These are phyloP conservation scores for Petasospora fabianii DNA, from an alignment of 1,139 yeast genomes.

Conservation along the genomic window DNA sequence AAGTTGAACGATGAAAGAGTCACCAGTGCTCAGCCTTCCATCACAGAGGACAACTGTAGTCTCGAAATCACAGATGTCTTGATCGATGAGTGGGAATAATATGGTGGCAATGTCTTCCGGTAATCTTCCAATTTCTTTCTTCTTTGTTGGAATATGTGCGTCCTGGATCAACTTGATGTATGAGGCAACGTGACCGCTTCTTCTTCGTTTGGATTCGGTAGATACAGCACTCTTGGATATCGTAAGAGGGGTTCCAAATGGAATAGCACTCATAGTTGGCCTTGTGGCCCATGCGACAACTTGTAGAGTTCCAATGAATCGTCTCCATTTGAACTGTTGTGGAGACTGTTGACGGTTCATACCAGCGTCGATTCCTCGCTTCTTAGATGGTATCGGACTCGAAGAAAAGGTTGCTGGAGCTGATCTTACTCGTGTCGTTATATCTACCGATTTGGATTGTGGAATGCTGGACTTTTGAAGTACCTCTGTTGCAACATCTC, in stretches of 20 bases:
- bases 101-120: slow-evolving; percentile 71
- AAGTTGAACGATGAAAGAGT: slow-evolving; percentile 58
- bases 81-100: slow-evolving; percentile 62
- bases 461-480: neutral
- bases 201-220: slow-evolving; percentile 28
- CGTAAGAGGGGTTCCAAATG: slow-evolving; percentile 46
- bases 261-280: slow-evolving; percentile 54
- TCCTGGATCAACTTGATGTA: slow-evolving; percentile 24
- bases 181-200: slow-evolving; percentile 22
- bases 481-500: neutral
- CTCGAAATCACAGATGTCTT: slow-evolving; percentile 51
- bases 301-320: slow-evolving; percentile 66
- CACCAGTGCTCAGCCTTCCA: slow-evolving; percentile 65
- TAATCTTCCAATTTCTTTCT: slow-evolving; percentile 71
- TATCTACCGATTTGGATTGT: neutral
- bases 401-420: neutral
- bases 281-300: slow-evolving; percentile 84
- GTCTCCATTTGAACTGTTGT: slow-evolving; percentile 29
- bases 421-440: too few relatives aligned
- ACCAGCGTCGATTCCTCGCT: neutral
- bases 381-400: slow-evolving; percentile 1
- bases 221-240: slow-evolving; percentile 33
- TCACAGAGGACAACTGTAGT: slow-evolving; percentile 60
- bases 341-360: slow-evolving; percentile 1
- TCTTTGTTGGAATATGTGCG: slow-evolving; percentile 22